Conservation (phyloP, 371 early-diverging fungal species). For the Rhizopus delemar region DNA sequence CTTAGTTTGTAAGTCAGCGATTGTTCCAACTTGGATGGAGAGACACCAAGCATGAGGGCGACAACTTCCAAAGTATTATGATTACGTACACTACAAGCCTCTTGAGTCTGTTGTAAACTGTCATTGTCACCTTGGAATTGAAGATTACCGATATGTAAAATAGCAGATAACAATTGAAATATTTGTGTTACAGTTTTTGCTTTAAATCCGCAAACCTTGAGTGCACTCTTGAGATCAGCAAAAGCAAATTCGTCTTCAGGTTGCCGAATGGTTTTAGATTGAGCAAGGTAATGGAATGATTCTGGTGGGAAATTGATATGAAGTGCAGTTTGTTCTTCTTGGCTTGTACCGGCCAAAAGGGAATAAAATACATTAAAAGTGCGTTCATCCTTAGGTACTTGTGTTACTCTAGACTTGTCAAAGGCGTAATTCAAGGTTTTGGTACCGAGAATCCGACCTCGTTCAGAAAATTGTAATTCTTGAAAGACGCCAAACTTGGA, state of each 20-base stretch:
- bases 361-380: conserved; percentile 87
- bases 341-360: conserved; percentile 63
- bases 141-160: conserved; percentile 72
- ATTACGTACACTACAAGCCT: conserved; percentile 54
- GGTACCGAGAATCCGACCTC: conserved; percentile 78
- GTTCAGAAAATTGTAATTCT: conserved; percentile 78
- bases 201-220: conserved; percentile 75
- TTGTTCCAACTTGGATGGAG: conserved; percentile 52
- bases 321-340: conserved; percentile 56
- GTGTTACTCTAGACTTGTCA: conserved; percentile 73
- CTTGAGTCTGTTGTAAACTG: conserved; percentile 50
- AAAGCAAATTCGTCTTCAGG: conserved; percentile 40
- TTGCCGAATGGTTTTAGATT: conserved; percentile 42
- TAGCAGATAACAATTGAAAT: conserved; percentile 69
- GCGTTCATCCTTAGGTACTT: conserved; percentile 61
- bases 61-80: conserved; percentile 66
- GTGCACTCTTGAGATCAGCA: conserved; percentile 65
- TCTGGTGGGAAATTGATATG: conserved; percentile 56
- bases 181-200: conserved; percentile 66
- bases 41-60: conserved; percentile 77
- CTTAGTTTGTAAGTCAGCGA: conserved; percentile 66
- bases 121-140: conserved; percentile 63
- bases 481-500: conserved; percentile 77
- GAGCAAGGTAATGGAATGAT: conserved; percentile 53
- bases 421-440: conserved; percentile 81